phyloP scores from a whole-genome alignment of 129 eudicot species.

The Oenanthe sinensis region DNA sequence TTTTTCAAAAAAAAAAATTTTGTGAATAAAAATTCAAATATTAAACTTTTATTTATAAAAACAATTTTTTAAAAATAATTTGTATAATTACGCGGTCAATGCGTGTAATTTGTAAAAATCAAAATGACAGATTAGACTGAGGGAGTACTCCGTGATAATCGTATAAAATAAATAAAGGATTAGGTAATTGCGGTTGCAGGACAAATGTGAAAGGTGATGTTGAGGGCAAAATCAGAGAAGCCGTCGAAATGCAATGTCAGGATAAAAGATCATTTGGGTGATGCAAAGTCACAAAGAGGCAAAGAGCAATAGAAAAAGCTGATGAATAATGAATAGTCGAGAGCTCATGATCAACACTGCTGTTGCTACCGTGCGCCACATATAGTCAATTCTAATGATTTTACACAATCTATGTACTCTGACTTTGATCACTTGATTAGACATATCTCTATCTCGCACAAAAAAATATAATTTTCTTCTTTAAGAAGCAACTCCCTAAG shows the following conservation, averaged over 20 bases:
- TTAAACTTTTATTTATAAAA: too few species aligned
- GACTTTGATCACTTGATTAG: neutral
- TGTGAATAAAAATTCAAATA: too few species aligned
- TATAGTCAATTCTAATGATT: neutral
- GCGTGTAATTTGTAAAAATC: too few species aligned
- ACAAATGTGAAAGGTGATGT: neutral
- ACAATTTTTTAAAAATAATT: too few species aligned
- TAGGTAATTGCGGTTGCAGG: neutral
- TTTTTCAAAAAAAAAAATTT: too few species aligned
- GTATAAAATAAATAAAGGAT: too few species aligned
- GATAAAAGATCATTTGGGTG: neutral
- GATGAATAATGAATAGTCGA: neutral
- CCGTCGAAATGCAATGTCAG: neutral
- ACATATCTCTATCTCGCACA: neutral
- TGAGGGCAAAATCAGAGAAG: neutral
- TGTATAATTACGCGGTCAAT: too few species aligned
- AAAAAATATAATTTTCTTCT: neutral
- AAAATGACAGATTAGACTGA: too few species aligned
- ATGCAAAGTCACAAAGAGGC: neutral
- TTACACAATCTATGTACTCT: neutral
- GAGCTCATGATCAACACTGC: neutral
- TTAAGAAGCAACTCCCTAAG: neutral
- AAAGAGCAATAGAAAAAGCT: neutral
- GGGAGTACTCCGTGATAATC: too few species aligned
- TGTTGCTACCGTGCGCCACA: neutral